Percentiles rank a stretch among this genome's conserved stretches.
phyloP scores from a whole-genome alignment of 2,329 filamentous ascomycete genomes.

The Clathrospora elynae region DNA sequence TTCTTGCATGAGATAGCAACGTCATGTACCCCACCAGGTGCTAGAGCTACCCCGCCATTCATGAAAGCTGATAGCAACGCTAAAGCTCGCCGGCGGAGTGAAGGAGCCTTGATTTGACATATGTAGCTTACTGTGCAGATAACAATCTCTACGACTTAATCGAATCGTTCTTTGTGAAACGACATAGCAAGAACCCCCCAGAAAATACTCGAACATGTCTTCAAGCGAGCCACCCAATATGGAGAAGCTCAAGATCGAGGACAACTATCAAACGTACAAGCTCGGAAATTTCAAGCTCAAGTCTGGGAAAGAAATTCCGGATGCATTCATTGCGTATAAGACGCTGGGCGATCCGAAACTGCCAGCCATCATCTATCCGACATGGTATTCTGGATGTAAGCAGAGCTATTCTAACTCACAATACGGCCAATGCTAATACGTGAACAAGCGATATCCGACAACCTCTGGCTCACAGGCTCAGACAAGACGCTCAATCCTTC shows the following conservation, averaged over 20 bases:
- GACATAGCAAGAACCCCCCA: no score
- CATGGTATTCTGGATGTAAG: constrained; percentile 71
- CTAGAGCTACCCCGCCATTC: constrained; percentile 34
- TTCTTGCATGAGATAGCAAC: constrained; percentile 7
- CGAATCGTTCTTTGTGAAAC: no score
- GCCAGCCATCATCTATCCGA: constrained; percentile 75
- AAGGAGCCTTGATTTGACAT: background rate
- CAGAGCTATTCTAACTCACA: background rate
- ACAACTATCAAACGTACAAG: constrained; percentile 59
- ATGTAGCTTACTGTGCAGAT: no score
- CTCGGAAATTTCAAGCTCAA: constrained; percentile 71
- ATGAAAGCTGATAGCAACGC: constrained; percentile 13
- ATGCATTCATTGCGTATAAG: constrained; percentile 76
- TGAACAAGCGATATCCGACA: constrained; percentile 64
- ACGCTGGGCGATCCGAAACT: constrained; percentile 68
- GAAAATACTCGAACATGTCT: constrained; percentile 13
- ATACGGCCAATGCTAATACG: background rate
- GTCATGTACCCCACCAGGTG: constrained; percentile 27
- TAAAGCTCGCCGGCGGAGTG: constrained; percentile 1
- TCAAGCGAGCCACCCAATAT: constrained; percentile 15
- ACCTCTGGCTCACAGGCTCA: constrained; percentile 73
- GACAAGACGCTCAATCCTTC: constrained; percentile 68
- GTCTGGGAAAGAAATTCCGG: constrained; percentile 64
- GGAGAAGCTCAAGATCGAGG: constrained; percentile 20
- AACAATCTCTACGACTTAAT: no score